A percentile compares a stretch with the other conserved stretches of the same genome.
phyloP scores from a whole-genome alignment of 2,329 filamentous ascomycete genomes.

The Trichoderma sp. region DNA sequence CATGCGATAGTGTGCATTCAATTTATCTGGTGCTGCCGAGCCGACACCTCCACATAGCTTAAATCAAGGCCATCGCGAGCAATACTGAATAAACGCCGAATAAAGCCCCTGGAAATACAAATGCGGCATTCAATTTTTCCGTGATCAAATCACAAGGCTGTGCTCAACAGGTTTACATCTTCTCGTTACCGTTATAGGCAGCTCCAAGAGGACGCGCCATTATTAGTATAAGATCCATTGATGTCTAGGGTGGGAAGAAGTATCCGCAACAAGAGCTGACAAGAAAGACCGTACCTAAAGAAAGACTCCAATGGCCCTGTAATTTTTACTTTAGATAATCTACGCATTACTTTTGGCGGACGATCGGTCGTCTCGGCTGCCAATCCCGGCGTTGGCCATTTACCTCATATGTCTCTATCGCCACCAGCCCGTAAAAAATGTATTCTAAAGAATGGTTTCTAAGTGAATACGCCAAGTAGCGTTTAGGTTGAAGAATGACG shows the following conservation, averaged over 20 bases:
- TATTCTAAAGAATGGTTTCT: neutral
- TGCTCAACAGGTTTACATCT: neutral
- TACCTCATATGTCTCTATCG: neutral
- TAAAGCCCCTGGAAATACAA: neutral
- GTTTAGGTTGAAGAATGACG: neutral
- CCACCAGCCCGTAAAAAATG: neutral
- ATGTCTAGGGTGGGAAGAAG: neutral
- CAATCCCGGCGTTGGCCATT: neutral
- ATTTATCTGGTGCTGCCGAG: neutral
- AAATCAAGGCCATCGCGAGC: neutral
- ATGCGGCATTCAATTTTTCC: neutral
- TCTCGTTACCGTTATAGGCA: neutral
- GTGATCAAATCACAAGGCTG: neutral
- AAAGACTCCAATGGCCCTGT: neutral
- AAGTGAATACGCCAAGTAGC: neutral
- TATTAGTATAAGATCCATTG: neutral
- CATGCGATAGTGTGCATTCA: neutral
- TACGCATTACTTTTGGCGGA: neutral
- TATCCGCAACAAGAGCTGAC: neutral
- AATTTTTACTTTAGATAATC: neutral
- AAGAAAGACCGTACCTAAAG: neutral
- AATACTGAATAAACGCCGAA: neutral
- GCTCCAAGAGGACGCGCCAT: neutral
- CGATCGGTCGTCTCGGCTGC: neutral
- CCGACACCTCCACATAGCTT: neutral